These are phyloP conservation scores for Xylaria sp. DNA, from an alignment of 2,329 filamentous ascomycete species.

Conservation along the genomic window DNA sequence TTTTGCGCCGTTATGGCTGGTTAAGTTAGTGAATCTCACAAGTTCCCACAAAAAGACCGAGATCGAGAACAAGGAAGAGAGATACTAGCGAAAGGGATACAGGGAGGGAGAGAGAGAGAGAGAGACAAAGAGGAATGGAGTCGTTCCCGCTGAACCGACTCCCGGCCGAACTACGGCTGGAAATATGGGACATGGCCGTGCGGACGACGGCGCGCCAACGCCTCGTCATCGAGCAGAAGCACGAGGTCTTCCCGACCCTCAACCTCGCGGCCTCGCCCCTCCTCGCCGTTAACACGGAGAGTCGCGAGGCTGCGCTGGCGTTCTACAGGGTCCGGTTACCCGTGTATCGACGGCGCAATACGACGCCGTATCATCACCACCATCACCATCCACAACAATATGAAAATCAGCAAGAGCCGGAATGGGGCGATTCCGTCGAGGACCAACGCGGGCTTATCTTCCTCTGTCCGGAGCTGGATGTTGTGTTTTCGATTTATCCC, in stretches of 20 bases:
- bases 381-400: background rate
- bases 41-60: too few relatives aligned
- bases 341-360: constrained; percentile 10
- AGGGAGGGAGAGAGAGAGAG: background rate
- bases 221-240: constrained; percentile 16
- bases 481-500: constrained; percentile 10
- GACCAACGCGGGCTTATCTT: constrained; percentile 10
- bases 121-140: background rate
- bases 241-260: constrained; percentile 13
- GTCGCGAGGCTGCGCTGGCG: constrained; percentile 6
- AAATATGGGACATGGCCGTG: constrained; percentile 14
- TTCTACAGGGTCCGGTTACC: constrained; percentile 13
- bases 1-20: too few relatives aligned
- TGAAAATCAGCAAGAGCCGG: too few relatives aligned
- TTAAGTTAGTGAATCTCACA: too few relatives aligned
- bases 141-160: constrained; percentile 7
- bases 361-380: background rate
- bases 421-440: background rate
- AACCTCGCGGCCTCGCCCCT: constrained; percentile 12
- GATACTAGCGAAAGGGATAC: too few relatives aligned
- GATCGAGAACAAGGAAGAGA: too few relatives aligned
- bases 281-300: constrained; percentile 15
- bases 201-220: constrained; percentile 7
- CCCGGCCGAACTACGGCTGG: constrained; percentile 16
- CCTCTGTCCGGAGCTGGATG: constrained; percentile 12